phyloP scores from a whole-genome alignment of 2,329 filamentous ascomycete genomes.

The Alternaria ventricosa region DNA sequence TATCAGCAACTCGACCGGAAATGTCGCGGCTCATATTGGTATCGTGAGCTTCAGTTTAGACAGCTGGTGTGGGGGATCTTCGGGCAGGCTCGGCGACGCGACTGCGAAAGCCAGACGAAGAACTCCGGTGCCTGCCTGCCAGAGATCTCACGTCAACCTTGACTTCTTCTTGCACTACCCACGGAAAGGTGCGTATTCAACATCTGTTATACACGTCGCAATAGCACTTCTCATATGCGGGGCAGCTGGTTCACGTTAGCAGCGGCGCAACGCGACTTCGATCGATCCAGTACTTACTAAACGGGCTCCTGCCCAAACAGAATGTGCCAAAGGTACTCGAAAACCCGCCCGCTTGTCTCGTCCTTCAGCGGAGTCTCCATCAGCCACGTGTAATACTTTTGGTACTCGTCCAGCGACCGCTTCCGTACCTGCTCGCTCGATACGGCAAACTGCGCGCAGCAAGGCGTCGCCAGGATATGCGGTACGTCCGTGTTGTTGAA shows the following conservation, averaged over 20 bases:
- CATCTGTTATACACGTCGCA: conserved; percentile 30
- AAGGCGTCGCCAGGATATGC: conserved; percentile 51
- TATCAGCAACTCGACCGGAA: too few species aligned
- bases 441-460: conserved; percentile 52
- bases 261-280: not conserved
- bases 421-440: conserved; percentile 35
- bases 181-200: not conserved
- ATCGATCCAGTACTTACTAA: conserved; percentile 22
- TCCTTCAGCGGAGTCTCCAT: conserved; percentile 30
- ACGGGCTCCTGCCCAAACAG: conserved; percentile 31
- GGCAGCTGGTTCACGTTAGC: conserved; percentile 23
- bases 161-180: not conserved
- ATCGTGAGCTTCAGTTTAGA: too few species aligned
- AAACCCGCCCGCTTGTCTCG: conserved; percentile 28
- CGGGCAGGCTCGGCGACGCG: not conserved
- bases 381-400: conserved; percentile 30
- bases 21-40: too few species aligned
- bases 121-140: not conserved
- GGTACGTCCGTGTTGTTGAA: conserved; percentile 20
- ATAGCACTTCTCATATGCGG: conserved; percentile 24
- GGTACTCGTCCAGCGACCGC: conserved; percentile 36
- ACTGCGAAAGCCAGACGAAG: not conserved
- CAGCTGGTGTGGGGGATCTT: not conserved
- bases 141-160: not conserved
- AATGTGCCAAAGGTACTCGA: conserved; percentile 37